Evolutionary conservation across 2,329 filamentous ascomycete species (phyloP), one percentile per base, ranked within the genome.

Genomic region (Sarocladiaceae sp.): DNA sequence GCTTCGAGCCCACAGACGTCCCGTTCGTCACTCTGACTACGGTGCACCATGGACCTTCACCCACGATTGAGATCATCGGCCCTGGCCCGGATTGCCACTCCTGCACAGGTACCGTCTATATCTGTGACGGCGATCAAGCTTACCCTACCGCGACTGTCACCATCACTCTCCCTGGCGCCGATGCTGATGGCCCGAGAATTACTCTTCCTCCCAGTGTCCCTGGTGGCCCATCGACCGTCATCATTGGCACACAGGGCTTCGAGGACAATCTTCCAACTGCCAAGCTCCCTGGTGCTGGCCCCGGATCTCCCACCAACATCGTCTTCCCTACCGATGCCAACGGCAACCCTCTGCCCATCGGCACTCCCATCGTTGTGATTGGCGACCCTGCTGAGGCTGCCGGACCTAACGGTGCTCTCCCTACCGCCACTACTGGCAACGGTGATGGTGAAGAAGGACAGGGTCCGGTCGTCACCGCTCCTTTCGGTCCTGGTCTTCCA

Each of bases 11-110:
- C 11, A 64, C 61, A 8, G 53, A 59, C 13, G 53, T 57, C 7
- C 55, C 56, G 5, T 62, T 55, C 39, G 58, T 58, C 13, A 64
- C 61, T 12, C n/a, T 58, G 17, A 64, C 58, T 1, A 58, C 58
- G 5, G 48, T 52, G 26, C 39, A 33, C 2, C 40, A 44, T n/a
- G 40, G 40, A n/a, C 8, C 40, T 28, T 3, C 20, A 12, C 56
- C 59, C 1, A 63, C 59, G 22, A 55, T 63, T 36, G 58, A 57
- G 12, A 60, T 56, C 4, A 52, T 60, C 20, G 51, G 49, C 2
- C 59, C 60, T 10, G 33, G n/a, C 3, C 35, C 46, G 10, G 50
- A 48, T 23, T 63, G 61, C 46, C 37, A 57, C 23, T 46, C 28
- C 12, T 63, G 62, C 25, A 39, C 58, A 33, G 59, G 60, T 0